phyloP scores from a whole-genome alignment of 352 stramenopile genomes.

The Peronospora belbahrii region DNA sequence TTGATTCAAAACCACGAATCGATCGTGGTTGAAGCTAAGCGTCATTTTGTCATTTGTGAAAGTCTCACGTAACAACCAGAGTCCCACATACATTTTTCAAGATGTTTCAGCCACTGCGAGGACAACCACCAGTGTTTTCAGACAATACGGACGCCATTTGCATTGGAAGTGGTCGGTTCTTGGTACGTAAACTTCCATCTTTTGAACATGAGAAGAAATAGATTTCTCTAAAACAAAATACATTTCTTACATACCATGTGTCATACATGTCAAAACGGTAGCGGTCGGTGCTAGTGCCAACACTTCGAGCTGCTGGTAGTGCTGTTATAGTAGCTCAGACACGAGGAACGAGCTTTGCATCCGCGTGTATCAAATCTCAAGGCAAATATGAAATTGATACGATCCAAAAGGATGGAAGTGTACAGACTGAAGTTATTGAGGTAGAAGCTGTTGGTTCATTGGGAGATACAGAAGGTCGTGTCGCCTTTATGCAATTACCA shows the following conservation, averaged over 20 bases:
- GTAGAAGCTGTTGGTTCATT: constrained; percentile 37
- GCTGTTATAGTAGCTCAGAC: constrained; percentile 60
- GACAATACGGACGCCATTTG: constrained; percentile 33
- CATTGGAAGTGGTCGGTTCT: constrained; percentile 66
- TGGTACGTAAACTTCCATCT: constrained; percentile 28
- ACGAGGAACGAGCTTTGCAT: constrained; percentile 44
- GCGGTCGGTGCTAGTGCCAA: constrained; percentile 57
- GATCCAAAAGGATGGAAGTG: constrained; percentile 28
- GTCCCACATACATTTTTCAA: too few species aligned
- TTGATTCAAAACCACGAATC: too few species aligned
- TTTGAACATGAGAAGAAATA: background rate
- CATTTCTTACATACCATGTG: background rate
- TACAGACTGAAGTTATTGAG: constrained; percentile 32
- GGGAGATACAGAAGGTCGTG: constrained; percentile 21
- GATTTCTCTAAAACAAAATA: background rate
- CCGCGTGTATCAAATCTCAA: constrained; percentile 21
- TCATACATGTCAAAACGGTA: constrained; percentile 12
- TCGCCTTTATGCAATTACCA: constrained; percentile 33
- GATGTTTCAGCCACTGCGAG: constrained; percentile 27
- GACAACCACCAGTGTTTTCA: constrained; percentile 17
- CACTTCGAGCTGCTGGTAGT: constrained; percentile 27
- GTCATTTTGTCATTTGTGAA: too few species aligned
- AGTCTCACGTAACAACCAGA: too few species aligned
- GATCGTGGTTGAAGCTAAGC: too few species aligned
- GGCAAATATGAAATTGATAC: constrained; percentile 63